phyloP scores from a whole-genome alignment of 1,139 yeast genomes.

The Hemisphaericaspora xylofermentans region DNA sequence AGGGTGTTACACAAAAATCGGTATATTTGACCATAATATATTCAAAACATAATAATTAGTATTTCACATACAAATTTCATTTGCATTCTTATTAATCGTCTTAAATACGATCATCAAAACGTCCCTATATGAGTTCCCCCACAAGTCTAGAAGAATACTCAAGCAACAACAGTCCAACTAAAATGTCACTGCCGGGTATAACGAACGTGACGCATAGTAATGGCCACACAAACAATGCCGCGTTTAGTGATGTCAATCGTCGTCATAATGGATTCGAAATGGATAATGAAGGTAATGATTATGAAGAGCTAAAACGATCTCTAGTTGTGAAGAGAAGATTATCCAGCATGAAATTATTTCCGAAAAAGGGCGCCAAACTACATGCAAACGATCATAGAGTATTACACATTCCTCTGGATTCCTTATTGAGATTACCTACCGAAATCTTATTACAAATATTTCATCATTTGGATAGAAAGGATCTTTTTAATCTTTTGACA shows the following conservation, averaged over 20 bases:
- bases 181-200: not conserved
- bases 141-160: conserved; percentile 28
- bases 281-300: conserved; percentile 35
- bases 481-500: conserved; percentile 65
- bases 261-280: conserved; percentile 29
- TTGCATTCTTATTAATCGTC: not conserved
- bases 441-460: conserved; percentile 75
- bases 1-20: too few species aligned
- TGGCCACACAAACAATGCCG: not conserved
- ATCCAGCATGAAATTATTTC: conserved; percentile 13
- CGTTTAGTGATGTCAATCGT: conserved; percentile 1
- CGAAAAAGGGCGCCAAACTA: not conserved
- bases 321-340: conserved; percentile 31
- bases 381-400: conserved; percentile 5
- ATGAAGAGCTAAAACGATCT: conserved; percentile 36
- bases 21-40: too few species aligned
- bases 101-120: not conserved
- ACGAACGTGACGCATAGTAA: not conserved
- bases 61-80: not conserved
- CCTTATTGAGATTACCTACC: conserved; percentile 67
- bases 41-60: too few species aligned
- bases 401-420: conserved; percentile 21
- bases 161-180: conserved; percentile 1
- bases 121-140: conserved; percentile 29
- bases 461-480: conserved; percentile 64